Evolutionary conservation across 2,329 filamentous ascomycete genomes (phyloP).

Genomic region (Botrytis deweyae): DNA sequence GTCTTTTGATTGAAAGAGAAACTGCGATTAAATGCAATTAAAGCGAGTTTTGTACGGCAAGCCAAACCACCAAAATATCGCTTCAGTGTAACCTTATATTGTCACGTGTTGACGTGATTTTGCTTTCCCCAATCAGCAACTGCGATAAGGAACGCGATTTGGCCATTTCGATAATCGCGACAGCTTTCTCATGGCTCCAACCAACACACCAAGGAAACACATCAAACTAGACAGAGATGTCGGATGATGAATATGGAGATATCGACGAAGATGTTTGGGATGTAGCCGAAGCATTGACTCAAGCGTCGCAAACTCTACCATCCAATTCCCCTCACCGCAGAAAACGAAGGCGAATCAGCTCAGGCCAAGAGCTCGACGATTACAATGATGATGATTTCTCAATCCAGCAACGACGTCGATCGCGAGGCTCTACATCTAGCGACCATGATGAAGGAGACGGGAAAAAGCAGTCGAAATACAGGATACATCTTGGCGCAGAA

Average conservation of each 20-base stretch:
- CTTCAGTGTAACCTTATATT: no score
- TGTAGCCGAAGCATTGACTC: slow-evolving; percentile 21
- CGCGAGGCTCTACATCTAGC: slow-evolving; percentile 23
- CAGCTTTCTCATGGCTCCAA: neutral
- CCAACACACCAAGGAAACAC: neutral
- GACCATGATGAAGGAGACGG: slow-evolving; percentile 29
- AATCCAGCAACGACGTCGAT: slow-evolving; percentile 21
- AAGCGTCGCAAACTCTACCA: slow-evolving; percentile 22
- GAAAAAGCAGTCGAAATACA: slow-evolving; percentile 38
- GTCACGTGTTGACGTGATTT: slow-evolving; percentile 14
- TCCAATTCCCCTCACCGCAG: slow-evolving; percentile 3
- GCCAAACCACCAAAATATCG: neutral
- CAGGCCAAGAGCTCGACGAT: slow-evolving; percentile 8
- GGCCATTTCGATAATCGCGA: neutral
- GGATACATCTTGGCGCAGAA: slow-evolving; percentile 33
- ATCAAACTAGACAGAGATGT: slow-evolving; percentile 13
- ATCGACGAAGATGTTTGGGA: slow-evolving; percentile 20
- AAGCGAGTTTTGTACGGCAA: neutral
- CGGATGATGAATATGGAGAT: slow-evolving; percentile 23
- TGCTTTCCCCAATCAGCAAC: slow-evolving; percentile 4
- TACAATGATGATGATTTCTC: neutral
- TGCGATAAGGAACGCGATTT: slow-evolving; percentile 19
- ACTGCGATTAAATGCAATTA: neutral
- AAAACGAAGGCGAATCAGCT: slow-evolving; percentile 21
- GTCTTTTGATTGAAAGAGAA: neutral